Evolutionary conservation across 345 rosid genomes (phyloP), one percentile per base, ranked within the genome.

Genomic region (Dipteronia dyeriana): DNA sequence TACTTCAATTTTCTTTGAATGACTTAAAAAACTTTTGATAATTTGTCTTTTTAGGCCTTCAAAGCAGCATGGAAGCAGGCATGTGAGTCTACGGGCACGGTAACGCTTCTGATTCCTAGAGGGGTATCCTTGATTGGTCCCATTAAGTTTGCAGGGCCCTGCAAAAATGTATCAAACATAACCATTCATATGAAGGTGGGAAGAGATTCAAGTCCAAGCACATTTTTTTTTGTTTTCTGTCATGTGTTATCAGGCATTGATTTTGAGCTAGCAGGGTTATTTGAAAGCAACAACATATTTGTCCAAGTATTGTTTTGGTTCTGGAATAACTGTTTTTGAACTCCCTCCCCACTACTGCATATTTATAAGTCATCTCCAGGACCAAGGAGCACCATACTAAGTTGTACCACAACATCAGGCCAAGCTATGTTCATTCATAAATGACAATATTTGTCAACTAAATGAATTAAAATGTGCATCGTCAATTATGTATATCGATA

Each of bases 51-150:
- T 26, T 67, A 83, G 84, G 86, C 86, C 3, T 83, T 83, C 49
- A 1, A 25, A 76, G 71, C 76, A 67, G 84, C 79, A 22, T 79
- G 86, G 83, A 80, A 77, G 73, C 45, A 79, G 60, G 86, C 83
- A 29, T 86, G 82, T 60, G n/a, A 73, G 22, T 74, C 68, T 10
- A 70, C 45, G 1, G 83, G 84, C 54, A 49, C 76, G 2, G 85
- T 83, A 16, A n/a, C 68, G 41, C 54, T 83, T 74, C 16, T 86
- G 74, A 78, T 86, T 11, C 85, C 85, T 1, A 41, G 53, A 75
- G 86, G 86, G 34, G 78, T 70, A 5, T 83, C 79, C 79, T 75
- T 81, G 76, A 51, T 79, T 39, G 86, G 86, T 39, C 86, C 86
- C 14, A 34, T 79, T 9, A 75, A 74, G 74, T 81, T 83, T 70